Base-by-base conservation (phyloP, 805 yeast species). In the Metschnikowia cerradonensis region DNA sequence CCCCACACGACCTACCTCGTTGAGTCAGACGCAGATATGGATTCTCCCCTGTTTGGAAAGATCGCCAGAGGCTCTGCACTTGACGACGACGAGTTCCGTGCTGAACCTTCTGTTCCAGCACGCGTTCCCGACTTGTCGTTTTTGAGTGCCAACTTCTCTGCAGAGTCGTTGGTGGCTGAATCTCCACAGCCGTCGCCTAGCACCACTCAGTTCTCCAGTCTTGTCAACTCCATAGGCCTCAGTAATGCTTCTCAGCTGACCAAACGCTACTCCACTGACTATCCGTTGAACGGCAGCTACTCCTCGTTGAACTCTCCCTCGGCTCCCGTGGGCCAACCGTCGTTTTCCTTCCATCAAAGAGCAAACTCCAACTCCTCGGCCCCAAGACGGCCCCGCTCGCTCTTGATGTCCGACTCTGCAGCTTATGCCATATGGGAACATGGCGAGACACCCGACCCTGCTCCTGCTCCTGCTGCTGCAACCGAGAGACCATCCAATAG, bases 71-170 rank as follows among this genome's bases (percentile, higher is more conserved):
- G 41, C 15, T 40, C 51, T 13, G 48, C 51, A n/a, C 42, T 43
- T n/a, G 47, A 47, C 17, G 51, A 47, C 2, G 43, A 42, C 11
- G 52, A 49, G 15, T 30, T 31, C n/a, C 41, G 47, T 8, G 45
- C 47, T 2, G 39, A 46, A 22, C 14, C 48, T 20, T 31, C 52
- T 13, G 15, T 8, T 20, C 37, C 49, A 14, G 49, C 50, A 35
- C 52, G 49, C 17, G 47, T 45, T n/a, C 56, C 63, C 13, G 70
- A 67, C 55, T 52, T 71, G n/a, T 52, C 64, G 3, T 60, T 57
- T 41, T 58, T 73, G 19, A 70, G 75, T 49, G 69, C 74, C 42
- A 73, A 73, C 56, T 73, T 73, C 56, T 70, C 75, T 8, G 55
- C 72, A 2, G 75, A 71, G 39, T 70, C 74, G 0, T 42, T 69